These are phyloP conservation scores for Nitzschia sp. DNA, from an alignment of 108 stramenopile species.

Conservation along the genomic window DNA sequence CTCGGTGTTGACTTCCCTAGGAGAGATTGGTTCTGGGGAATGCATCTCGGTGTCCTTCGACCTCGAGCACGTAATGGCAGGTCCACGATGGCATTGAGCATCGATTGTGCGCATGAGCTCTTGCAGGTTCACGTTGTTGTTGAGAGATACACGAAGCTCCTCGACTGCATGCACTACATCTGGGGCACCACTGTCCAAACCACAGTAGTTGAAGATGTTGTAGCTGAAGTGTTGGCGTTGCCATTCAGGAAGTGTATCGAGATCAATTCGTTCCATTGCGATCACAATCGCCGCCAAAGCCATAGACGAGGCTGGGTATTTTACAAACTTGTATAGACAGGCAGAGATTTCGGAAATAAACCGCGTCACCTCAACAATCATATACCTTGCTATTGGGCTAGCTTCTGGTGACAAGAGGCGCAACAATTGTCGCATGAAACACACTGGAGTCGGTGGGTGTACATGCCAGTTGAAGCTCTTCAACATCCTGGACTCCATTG, in stretches of 20 bases:
- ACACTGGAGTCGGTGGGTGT: conserved; percentile 69
- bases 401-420: conserved; percentile 42
- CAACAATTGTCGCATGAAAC: conserved; percentile 52
- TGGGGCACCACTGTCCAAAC: conserved; percentile 23
- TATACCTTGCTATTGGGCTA: conserved; percentile 38
- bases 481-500: conserved; percentile 66
- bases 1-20: conserved; percentile 24
- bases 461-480: conserved; percentile 63
- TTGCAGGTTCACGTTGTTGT: conserved; percentile 51
- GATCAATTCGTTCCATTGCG: conserved; percentile 57
- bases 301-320: conserved; percentile 48
- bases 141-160: conserved; percentile 37
- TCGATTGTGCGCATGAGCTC: conserved; percentile 50
- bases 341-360: conserved; percentile 57
- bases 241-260: conserved; percentile 26
- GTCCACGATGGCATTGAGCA: conserved; percentile 41
- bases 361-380: conserved; percentile 54
- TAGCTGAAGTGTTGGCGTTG: conserved; percentile 35
- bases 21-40: conserved; percentile 20
- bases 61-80: conserved; percentile 4
- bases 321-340: conserved; percentile 56
- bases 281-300: conserved; percentile 52
- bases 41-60: conserved; percentile 23
- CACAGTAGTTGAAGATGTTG: conserved; percentile 27
- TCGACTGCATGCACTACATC: conserved; percentile 29